phyloP scores from a whole-genome alignment of 352 stramenopile species.

The Discostella stelligera region DNA sequence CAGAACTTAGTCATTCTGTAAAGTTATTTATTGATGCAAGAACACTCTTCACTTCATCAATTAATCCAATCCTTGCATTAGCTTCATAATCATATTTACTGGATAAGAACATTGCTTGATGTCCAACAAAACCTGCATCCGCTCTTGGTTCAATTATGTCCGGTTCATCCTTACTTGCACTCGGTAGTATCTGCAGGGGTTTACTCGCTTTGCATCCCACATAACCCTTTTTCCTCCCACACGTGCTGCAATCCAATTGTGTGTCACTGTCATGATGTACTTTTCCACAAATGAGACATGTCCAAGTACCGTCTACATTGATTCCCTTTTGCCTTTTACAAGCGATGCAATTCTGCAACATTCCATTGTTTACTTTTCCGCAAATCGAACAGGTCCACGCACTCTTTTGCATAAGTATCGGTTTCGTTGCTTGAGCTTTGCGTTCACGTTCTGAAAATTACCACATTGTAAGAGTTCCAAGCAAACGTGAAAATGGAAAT shows the following conservation, averaged over 20 bases:
- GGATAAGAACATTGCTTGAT: constrained; percentile 17
- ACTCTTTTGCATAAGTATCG: not conserved
- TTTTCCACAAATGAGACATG: constrained; percentile 22
- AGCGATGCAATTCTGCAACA: not conserved
- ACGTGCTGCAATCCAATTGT: constrained; percentile 19
- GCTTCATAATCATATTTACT: constrained; percentile 30
- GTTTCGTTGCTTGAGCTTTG: no score
- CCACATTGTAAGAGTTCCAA: no score
- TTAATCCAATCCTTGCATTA: constrained; percentile 13
- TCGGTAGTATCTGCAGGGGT: constrained; percentile 4
- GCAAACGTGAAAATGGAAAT: no score
- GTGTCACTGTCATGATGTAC: constrained; percentile 15
- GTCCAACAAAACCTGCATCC: constrained; percentile 1
- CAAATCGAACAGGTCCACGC: not conserved
- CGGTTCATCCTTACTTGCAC: constrained; percentile 17
- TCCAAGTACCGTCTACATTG: constrained; percentile 11
- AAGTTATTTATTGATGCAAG: constrained; percentile 13
- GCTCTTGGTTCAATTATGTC: not conserved
- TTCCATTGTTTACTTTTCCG: not conserved
- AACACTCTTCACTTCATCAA: constrained; percentile 19
- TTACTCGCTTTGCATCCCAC: constrained; percentile 16
- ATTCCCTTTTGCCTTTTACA: not conserved
- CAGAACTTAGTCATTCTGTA: not conserved
- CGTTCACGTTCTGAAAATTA: no score
- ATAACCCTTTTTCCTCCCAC: constrained; percentile 27